Base-by-base conservation (phyloP, 306 rosid genomes). In the Carpinus viminea region DNA sequence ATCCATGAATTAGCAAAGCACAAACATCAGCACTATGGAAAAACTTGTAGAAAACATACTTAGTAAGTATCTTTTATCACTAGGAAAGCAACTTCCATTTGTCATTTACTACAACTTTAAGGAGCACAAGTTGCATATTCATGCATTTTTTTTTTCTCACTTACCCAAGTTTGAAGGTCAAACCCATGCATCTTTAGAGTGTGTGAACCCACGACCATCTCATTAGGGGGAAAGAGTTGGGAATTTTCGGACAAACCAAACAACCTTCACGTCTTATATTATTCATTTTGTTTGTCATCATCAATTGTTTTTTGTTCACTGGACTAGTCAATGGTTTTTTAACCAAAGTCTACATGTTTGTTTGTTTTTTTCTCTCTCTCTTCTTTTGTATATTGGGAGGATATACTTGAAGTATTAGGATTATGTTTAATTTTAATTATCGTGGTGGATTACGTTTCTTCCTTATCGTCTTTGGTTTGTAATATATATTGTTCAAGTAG, bases 21-120 rank as follows among this genome's bases (percentile, higher is more conserved):
- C 75, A 81, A 54, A 38, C 74, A 73, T 16, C 24, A n/a, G 65
- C 54, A 74, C 21, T 62, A 75, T 85, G 15, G 6, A 48, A 78
- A 68, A 68, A 78, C 43, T 52, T 80, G 7, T 8, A 9, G 2
- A 47, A 47, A 47, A 47, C 11, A 8, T 8, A 47, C 9, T 38
- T 3, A 3, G 4, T 38, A 38, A 38, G 43, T 38, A 3, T 38
- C 43, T 38, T 38, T 38, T 0, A 38, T 38, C 43, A 38, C 43
- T 3, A 38, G 43, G 6, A 38, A 38, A 38, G 43, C 43, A 38
- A 38, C 5, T 38, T 38, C 43, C 51, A 8, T 47, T 11, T 47
- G 12, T 47, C 51, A 11, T 45, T 7, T 45, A 45, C 48, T 20
- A 24, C 11, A 21, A 57, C 13, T 57, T 57, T 57, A 55, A n/a